Base-by-base conservation (phyloP, 305 asterid species). In the Fraxinus baroniana region DNA sequence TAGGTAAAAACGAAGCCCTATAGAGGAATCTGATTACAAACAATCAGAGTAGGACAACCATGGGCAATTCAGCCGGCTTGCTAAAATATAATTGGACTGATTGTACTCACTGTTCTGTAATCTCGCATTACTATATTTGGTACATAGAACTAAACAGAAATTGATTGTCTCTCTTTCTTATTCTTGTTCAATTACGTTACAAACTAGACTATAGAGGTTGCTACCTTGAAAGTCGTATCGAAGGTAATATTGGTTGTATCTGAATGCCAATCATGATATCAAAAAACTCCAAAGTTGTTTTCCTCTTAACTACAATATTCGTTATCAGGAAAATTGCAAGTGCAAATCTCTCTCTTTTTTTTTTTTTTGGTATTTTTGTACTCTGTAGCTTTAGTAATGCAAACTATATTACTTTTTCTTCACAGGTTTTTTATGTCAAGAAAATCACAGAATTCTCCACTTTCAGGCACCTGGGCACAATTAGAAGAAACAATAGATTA, bases 361-460 rank as follows among this genome's bases (percentile, higher is more conserved):
- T 36, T 6, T 36, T 37, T 39, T 8, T 3, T 3, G 0, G 1
- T 62, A 4, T 62, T 62, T 24, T 8, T 7, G 15, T 62, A 62
- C 72, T 22, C 0, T 22, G 71, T 20, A 62, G 72, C 32, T 8
- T 36, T 35, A 76, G 82, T 22, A 72, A 83, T 20, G 86, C 85
- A 78, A 81, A 78, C 74, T 79, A 86, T 72, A 80, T 76, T 4
- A 20, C n/a, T 46, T 66, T 3, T 62, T 52, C 85, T 83, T 3
- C 84, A 77, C 78, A 60, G 5, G 6, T 79, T 35, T 30, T 70
- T 83, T n/a, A 80, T 72, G 57, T 77, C 20, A 15, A 49, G 74
- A 72, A 83, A 55, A 76, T 83, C 84, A 73, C 20, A 26, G 9
- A 77, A 26, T 18, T 5, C 30, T 62, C 71, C 71, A 62, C 32